Evolutionary conservation across 2,329 filamentous ascomycete genomes (phyloP).

Genomic region (Sporothrix pallida): DNA sequence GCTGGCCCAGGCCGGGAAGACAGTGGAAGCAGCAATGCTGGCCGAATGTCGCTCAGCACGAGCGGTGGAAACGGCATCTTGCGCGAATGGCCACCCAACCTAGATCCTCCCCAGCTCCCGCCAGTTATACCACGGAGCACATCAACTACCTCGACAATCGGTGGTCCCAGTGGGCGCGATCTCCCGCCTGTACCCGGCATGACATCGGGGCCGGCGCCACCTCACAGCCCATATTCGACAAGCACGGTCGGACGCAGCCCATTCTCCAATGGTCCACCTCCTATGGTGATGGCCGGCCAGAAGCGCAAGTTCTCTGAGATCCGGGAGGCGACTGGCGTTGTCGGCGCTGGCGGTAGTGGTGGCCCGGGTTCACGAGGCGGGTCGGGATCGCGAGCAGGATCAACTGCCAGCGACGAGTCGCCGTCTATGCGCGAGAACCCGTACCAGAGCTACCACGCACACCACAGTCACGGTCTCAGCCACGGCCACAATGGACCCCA

Average conservation of each 20-base stretch:
- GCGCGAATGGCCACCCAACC: constrained; percentile 12
- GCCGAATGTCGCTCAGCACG: constrained; percentile 16
- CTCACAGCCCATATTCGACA: constrained; percentile 30
- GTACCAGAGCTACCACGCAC: constrained; percentile 30
- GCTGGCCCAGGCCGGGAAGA: background rate
- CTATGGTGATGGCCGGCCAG: constrained; percentile 46
- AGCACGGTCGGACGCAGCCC: constrained; percentile 32
- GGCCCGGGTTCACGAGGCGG: constrained; percentile 9
- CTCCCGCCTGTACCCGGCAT: background rate
- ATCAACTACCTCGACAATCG: constrained; percentile 4
- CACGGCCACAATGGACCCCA: constrained; percentile 32
- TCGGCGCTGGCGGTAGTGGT: constrained; percentile 20
- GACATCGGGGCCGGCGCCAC: constrained; percentile 11
- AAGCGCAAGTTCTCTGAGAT: constrained; percentile 50
- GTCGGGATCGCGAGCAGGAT: constrained; percentile 21
- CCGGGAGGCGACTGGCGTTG: constrained; percentile 35
- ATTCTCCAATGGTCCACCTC: constrained; percentile 35
- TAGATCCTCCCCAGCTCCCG: background rate
- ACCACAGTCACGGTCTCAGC: constrained; percentile 16
- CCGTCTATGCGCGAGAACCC: constrained; percentile 30
- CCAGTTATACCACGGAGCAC: background rate
- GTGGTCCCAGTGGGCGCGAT: background rate
- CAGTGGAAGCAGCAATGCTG: background rate
- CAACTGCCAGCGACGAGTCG: constrained; percentile 31
- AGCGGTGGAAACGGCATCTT: constrained; percentile 13